phyloP scores from a whole-genome alignment of 2,329 filamentous ascomycete species.

The Aspergillus sp. region DNA sequence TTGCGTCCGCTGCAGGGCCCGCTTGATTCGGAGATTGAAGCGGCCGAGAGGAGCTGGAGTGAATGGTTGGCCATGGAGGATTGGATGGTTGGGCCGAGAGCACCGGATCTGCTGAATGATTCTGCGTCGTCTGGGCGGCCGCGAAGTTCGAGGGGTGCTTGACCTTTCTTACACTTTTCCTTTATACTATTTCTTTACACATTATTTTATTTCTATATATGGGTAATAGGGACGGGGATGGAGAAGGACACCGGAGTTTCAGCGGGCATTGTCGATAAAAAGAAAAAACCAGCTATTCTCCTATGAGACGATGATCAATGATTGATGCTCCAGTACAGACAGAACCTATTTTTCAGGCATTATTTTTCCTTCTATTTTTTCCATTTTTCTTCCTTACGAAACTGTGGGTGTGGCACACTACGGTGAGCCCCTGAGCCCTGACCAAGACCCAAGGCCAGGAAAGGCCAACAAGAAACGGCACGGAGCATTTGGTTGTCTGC shows the following conservation, averaged over 20 bases:
- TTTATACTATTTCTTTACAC: neutral
- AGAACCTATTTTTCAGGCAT: no score
- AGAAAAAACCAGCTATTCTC: neutral
- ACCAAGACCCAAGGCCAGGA: no score
- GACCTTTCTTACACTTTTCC: constrained; percentile 1
- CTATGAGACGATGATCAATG: constrained; percentile 12
- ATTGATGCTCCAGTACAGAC: no score
- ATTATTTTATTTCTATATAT: neutral
- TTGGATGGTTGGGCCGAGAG: constrained; percentile 90
- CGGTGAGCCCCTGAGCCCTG: no score
- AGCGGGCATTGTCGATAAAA: neutral
- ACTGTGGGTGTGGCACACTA: no score
- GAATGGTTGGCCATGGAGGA: constrained; percentile 96
- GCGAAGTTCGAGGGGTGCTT: constrained; percentile 24
- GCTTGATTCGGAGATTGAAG: constrained; percentile 72
- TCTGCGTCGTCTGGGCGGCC: constrained; percentile 31
- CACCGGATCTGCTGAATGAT: constrained; percentile 48
- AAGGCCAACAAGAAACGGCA: no score
- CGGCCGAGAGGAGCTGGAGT: constrained; percentile 82
- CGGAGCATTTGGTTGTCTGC: no score
- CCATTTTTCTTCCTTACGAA: no score
- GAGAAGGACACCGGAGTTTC: neutral
- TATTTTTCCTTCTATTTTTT: no score
- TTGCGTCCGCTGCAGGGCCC: constrained; percentile 75
- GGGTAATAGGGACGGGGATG: neutral